phyloP scores from a whole-genome alignment of 2,329 filamentous ascomycete genomes.

The Penicillium freii region DNA sequence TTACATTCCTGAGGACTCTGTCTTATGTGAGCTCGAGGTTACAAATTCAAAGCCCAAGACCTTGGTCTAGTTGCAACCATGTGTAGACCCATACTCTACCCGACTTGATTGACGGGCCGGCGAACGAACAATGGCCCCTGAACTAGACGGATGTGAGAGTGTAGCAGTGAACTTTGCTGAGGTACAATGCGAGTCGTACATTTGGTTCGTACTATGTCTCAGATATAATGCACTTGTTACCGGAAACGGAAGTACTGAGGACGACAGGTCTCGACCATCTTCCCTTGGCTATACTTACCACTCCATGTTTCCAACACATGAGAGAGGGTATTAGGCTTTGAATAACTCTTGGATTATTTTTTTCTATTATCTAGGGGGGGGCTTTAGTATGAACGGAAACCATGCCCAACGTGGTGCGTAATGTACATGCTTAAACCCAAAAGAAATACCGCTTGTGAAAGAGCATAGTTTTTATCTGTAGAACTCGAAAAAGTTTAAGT shows the following conservation, averaged over 20 bases:
- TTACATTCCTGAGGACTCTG: background rate
- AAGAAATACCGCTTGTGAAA: background rate
- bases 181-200: background rate
- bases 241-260: constrained; percentile 9
- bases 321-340: background rate
- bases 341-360: background rate
- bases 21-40: background rate
- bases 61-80: background rate
- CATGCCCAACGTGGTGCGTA: background rate
- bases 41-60: background rate
- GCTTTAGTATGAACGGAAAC: background rate
- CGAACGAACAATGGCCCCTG: background rate
- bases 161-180: background rate
- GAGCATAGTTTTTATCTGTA: background rate
- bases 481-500: background rate
- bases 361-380: background rate
- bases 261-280: background rate
- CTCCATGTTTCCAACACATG: background rate
- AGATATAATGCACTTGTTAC: constrained; percentile 3
- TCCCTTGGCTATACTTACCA: constrained; percentile 5
- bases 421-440: background rate
- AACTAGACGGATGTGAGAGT: background rate
- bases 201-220: background rate
- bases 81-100: background rate
- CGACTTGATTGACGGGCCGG: background rate